Base-by-base conservation (phyloP, 1,284 basidiomycete genomes). In the Phlebopus sp. region DNA sequence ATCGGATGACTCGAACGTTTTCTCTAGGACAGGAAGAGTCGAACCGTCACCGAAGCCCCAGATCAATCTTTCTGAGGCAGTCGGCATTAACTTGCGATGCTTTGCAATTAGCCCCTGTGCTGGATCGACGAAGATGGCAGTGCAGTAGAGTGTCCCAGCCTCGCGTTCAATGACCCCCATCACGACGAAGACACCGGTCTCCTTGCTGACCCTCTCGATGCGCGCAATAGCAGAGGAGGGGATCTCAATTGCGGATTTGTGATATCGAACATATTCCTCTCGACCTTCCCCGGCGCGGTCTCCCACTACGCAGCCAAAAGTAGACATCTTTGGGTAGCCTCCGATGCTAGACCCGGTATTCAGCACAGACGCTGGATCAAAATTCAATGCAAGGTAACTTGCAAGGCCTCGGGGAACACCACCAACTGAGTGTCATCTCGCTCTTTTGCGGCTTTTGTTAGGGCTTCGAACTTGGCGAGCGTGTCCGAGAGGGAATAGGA, bases 391-490 rank as follows among this genome's bases (percentile, higher is more conserved):
- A 47, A 25, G 21, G 27, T 23, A 11, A 72, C 79, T 60, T 65
- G 85, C 73, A 85, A 87, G 15, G 83, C 86, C 62, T 90, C 86
- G 2, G 86, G 86, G 57, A 90, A 84, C 13, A 88, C 81, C 21
- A 76, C 81, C 2, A 89, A 61, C 55, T 82, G 75, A 0, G 77
- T 69, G 3, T 69, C 69, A 52, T 79, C 77, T 37, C 76, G 68
- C 31, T 77, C 70, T 50, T 74, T 76, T 5, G 81, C 81, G 6
- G 78, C 60, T 15, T 62, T 71, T 11, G 76, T 74, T 10, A 81
- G 68, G 7, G 58, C 60, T 47, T 81, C 76, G 5, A 85, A 73
- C 59, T 84, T 86, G 43, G 74, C 63, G 18, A 86, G 67, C 0
- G 82, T 83, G 25, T 73, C 72, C 4, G 67, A 47, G 9, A 85